These are phyloP conservation scores for Westerdykella ornata DNA, from an alignment of 2,329 filamentous ascomycete genomes.

Conservation along the genomic window DNA sequence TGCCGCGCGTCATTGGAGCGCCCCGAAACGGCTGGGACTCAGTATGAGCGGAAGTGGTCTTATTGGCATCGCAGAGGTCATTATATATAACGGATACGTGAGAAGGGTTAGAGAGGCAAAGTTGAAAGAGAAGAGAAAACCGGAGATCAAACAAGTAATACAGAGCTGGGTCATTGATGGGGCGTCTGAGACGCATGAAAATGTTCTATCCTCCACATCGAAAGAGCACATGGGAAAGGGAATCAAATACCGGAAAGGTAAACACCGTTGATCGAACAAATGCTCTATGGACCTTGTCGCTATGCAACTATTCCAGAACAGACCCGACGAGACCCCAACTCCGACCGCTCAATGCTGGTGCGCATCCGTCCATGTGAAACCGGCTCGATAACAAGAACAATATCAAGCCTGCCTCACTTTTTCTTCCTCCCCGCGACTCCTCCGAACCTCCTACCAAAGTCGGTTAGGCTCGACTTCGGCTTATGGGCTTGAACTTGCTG, in stretches of 20 bases:
- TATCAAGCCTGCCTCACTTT: slow-evolving; percentile 19
- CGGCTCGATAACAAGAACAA: background rate
- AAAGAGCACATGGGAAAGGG: slow-evolving; percentile 27
- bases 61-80: slow-evolving; percentile 69
- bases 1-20: slow-evolving; percentile 68
- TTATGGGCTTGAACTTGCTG: slow-evolving; percentile 26
- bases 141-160: slow-evolving; percentile 62
- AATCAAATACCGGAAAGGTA: slow-evolving; percentile 40
- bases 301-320: slow-evolving; percentile 17
- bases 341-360: slow-evolving; percentile 1
- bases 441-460: slow-evolving; percentile 39
- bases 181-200: slow-evolving; percentile 8
- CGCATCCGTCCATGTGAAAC: background rate
- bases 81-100: slow-evolving; percentile 68
- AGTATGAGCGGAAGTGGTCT: slow-evolving; percentile 63
- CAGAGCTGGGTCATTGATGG: slow-evolving; percentile 59
- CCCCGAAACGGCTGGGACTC: slow-evolving; percentile 61
- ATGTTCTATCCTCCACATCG: slow-evolving; percentile 5
- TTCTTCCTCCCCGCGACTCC: slow-evolving; percentile 37
- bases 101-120: slow-evolving; percentile 65
- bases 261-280: slow-evolving; percentile 35
- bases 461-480: slow-evolving; percentile 38
- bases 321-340: slow-evolving; percentile 1
- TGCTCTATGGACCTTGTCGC: slow-evolving; percentile 2
- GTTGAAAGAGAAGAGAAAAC: slow-evolving; percentile 52